Conservation (phyloP, 305 asterid species). For the Andrographis paniculata region DNA sequence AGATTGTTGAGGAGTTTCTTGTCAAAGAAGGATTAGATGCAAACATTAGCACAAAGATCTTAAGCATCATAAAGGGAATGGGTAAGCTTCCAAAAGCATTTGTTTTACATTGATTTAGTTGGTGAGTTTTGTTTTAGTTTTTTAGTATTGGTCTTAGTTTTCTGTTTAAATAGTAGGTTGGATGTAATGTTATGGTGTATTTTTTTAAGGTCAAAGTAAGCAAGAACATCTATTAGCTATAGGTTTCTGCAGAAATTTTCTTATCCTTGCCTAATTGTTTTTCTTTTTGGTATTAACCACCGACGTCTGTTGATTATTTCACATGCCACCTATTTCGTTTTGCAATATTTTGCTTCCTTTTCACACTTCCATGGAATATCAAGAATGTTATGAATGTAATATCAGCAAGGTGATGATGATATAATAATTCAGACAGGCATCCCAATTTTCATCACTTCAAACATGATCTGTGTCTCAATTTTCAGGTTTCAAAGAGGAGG, state of each 20-base stretch:
- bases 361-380: background rate
- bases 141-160: background rate
- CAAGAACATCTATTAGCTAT: too few species aligned
- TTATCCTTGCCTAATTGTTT: too few species aligned
- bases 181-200: too few species aligned
- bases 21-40: constrained; percentile 57
- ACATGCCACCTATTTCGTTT: background rate
- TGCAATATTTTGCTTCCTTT: constrained; percentile 7
- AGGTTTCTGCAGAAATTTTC: too few species aligned
- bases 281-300: too few species aligned
- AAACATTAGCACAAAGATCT: constrained; percentile 34
- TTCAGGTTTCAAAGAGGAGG: constrained; percentile 86
- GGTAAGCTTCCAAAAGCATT: constrained; percentile 31
- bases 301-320: too few species aligned
- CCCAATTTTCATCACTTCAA: background rate
- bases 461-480: background rate
- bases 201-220: too few species aligned
- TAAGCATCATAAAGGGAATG: constrained; percentile 77
- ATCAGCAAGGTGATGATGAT: background rate
- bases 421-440: background rate
- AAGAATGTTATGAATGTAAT: background rate
- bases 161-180: too few species aligned
- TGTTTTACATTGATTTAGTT: background rate
- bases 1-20: constrained; percentile 76
- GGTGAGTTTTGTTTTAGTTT: too few species aligned